Percentiles rank a stretch among this genome's conserved stretches.
phyloP scores from a whole-genome alignment of 345 rosid species.

The Iberis pinnata region DNA sequence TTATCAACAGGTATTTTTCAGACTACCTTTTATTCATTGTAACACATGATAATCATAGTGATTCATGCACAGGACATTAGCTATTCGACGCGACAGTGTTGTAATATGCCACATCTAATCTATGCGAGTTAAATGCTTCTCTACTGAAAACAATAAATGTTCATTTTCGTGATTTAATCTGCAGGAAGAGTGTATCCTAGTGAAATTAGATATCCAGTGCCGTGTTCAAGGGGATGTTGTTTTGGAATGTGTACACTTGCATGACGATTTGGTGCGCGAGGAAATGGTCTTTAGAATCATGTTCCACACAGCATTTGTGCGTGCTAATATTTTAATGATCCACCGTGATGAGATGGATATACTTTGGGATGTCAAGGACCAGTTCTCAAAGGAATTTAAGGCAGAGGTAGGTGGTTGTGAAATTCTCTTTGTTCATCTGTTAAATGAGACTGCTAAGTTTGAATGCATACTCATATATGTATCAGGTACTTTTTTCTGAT shows the following conservation, averaged over 20 bases:
- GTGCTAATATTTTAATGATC: slow-evolving; percentile 62
- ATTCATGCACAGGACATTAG: background rate
- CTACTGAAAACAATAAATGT: background rate
- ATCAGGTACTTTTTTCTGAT: slow-evolving; percentile 86
- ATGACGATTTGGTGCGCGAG: slow-evolving; percentile 58
- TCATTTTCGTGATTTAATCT: slow-evolving; percentile 18
- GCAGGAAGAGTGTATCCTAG: slow-evolving; percentile 80
- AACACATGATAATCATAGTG: slow-evolving; percentile 6
- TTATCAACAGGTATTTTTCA: slow-evolving; percentile 53
- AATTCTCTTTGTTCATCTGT: slow-evolving; percentile 23
- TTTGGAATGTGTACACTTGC: slow-evolving; percentile 83
- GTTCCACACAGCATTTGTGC: slow-evolving; percentile 93
- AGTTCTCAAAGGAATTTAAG: slow-evolving; percentile 62
- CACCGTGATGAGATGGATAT: slow-evolving; percentile 76
- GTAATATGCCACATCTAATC: slow-evolving; percentile 1
- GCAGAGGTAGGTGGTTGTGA: slow-evolving; percentile 69
- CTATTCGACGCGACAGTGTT: background rate
- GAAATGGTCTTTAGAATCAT: slow-evolving; percentile 77
- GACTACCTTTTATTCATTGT: slow-evolving; percentile 11
- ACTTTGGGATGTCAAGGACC: slow-evolving; percentile 85
- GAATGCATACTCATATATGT: slow-evolving; percentile 61
- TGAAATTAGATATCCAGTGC: slow-evolving; percentile 73
- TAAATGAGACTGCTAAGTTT: slow-evolving; percentile 45
- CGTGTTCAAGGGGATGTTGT: slow-evolving; percentile 93
- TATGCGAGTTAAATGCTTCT: slow-evolving; percentile 1